These are phyloP conservation scores for Rhizopogon vesiculosus DNA, from an alignment of 768 basidiomycete species.

Conservation along the genomic window DNA sequence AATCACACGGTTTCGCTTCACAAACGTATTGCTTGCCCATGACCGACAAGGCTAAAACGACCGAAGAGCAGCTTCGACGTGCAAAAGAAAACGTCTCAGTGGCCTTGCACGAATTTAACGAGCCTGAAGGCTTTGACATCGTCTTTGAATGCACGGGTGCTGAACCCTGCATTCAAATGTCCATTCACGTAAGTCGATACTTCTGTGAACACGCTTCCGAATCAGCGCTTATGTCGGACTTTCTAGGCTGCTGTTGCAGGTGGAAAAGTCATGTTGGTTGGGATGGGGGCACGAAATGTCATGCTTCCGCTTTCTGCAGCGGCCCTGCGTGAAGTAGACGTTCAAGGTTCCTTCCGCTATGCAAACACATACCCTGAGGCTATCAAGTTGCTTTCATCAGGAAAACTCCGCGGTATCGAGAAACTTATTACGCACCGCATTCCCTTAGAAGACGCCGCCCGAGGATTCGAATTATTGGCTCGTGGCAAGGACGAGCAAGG, in stretches of 20 bases:
- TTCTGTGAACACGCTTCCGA: conserved; percentile 7
- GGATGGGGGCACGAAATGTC: conserved; percentile 88
- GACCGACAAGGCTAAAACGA: conserved; percentile 43
- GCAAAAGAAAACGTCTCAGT: conserved; percentile 54
- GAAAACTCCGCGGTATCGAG: conserved; percentile 57
- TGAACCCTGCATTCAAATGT: conserved; percentile 88
- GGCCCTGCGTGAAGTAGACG: conserved; percentile 86
- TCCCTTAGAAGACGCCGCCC: conserved; percentile 53
- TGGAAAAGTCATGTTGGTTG: conserved; percentile 89
- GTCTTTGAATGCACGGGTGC: conserved; percentile 96
- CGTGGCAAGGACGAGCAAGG: conserved; percentile 77
- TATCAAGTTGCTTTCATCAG: conserved; percentile 63
- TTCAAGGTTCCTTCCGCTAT: conserved; percentile 89
- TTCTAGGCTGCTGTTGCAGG: conserved; percentile 74
- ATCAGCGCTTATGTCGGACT: conserved; percentile 10
- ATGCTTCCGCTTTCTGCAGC: conserved; percentile 81
- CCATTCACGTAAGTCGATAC: conserved; percentile 67
- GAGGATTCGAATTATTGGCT: conserved; percentile 80
- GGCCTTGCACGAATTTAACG: conserved; percentile 51
- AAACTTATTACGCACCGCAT: conserved; percentile 82
- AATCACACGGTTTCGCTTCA: conserved; percentile 68
- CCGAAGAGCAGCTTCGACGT: conserved; percentile 51
- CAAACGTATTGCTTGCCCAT: conserved; percentile 63
- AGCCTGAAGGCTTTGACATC: conserved; percentile 81
- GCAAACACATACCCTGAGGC: conserved; percentile 90